Conservation (phyloP, 140 eudicot species). For the Flaveria floridana region DNA sequence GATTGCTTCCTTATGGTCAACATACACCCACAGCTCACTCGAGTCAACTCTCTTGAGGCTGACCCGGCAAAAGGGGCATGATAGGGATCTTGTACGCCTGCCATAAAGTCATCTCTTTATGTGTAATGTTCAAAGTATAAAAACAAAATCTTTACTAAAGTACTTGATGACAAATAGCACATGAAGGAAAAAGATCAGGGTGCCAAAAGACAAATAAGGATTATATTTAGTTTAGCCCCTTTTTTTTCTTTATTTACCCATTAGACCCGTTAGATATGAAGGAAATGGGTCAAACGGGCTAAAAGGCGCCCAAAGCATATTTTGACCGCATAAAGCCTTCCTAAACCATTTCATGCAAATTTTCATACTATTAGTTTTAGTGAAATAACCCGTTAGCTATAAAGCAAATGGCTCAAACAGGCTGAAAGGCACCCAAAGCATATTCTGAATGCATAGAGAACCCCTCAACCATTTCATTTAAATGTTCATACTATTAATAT, state of each 20-base stretch:
- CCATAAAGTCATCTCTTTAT: slow-evolving; percentile 25
- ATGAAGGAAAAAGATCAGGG: not conserved
- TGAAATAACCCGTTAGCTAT: not conserved
- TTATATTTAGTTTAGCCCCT: not conserved
- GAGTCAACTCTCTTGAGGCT: slow-evolving; percentile 85
- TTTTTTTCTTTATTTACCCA: not conserved
- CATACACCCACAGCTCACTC: slow-evolving; percentile 72
- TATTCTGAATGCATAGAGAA: not conserved
- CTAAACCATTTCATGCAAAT: slow-evolving; percentile 1
- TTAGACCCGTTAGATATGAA: not conserved
- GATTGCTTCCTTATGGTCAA: slow-evolving; percentile 57
- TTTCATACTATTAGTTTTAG: not conserved
- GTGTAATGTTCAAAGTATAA: slow-evolving; percentile 3
- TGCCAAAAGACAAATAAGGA: not conserved
- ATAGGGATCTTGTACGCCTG: slow-evolving; percentile 28
- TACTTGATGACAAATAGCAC: not conserved
- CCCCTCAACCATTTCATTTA: not conserved
- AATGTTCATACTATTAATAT: not conserved
- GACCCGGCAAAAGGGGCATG: slow-evolving; percentile 73
- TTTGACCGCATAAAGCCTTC: not conserved
- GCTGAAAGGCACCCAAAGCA: not conserved
- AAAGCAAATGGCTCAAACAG: slow-evolving; percentile 1
- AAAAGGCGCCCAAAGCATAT: not conserved
- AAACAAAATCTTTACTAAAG: not conserved
- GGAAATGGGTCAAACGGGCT: slow-evolving; percentile 8